Evolutionary conservation across 106 monocot genomes (phyloP), one percentile per base, ranked within the genome.

Genomic region (Vanilla planifolia): DNA sequence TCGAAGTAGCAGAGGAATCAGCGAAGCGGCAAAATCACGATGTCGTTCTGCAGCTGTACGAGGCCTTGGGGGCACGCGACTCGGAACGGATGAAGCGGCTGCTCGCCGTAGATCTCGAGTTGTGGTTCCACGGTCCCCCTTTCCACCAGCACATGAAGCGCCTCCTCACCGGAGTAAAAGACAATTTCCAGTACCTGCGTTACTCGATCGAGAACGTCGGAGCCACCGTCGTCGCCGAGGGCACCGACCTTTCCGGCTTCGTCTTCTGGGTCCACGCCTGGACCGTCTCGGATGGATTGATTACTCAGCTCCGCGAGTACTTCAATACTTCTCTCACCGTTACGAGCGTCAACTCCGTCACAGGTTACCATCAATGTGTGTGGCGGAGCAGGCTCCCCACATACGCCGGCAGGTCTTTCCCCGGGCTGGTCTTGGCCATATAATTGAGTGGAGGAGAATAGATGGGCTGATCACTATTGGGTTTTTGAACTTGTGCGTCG

Each of bases 311-410:
- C 17, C 74, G 93, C 63, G 93, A 93, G 79, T 93, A 93, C 62
- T 89, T 89, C 64, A 85, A 93, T 65, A n/a, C n/a, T n/a, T n/a
- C n/a, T n/a, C n/a, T n/a, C n/a, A 93, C 88, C 15, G 73, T 74
- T 39, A 62, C 87, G 20, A 86, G 80, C 6, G 86, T 92, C n/a
- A 87, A 80, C 17, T 3, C 15, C 5, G 13, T 40, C 13, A 40
- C 39, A 40, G 39, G 6, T 13, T 13, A 13, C 39, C 13, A 40
- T 40, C 13, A 9, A 2, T 13, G 10, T 2, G 39, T 40, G 7
- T 40, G 39, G 39, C 39, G 39, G 7, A 40, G 39, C 13, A 40
- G 13, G 39, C 5, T 40, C 13, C 13, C 39, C 39, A 7, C 10
- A 7, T 9, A 40, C 39, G 39, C 39, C 10, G 39, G 39, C 39